Conservation (phyloP, 2,329 filamentous ascomycete species). For the Fusarium pilosicola region DNA sequence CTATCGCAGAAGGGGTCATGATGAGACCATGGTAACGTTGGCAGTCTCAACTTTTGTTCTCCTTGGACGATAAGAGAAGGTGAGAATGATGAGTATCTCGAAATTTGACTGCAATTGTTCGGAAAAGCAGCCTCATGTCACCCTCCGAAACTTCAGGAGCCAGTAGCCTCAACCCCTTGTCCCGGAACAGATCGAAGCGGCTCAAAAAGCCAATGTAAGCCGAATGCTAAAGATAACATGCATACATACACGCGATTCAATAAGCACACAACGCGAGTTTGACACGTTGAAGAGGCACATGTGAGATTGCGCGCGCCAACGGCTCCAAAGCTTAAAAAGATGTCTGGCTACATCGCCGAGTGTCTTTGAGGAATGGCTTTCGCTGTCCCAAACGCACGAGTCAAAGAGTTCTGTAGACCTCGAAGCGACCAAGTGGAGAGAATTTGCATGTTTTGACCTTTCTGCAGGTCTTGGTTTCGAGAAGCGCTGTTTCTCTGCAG, state of each 20-base stretch:
- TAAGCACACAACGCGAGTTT: conserved; percentile 16
- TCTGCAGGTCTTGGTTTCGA: conserved; percentile 42
- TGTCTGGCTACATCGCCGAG: conserved; percentile 7
- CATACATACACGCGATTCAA: conserved; percentile 15
- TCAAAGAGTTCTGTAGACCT: conserved; percentile 1
- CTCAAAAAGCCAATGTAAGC: conserved; percentile 6
- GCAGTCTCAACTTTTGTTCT: background rate
- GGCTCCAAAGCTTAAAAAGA: conserved; percentile 13
- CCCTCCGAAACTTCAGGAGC: background rate
- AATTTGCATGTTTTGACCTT: conserved; percentile 3
- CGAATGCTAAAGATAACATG: conserved; percentile 8
- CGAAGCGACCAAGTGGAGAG: conserved; percentile 32
- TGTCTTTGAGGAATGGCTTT: conserved; percentile 27
- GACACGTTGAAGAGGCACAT: conserved; percentile 24
- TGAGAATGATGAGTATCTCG: background rate
- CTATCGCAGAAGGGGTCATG: background rate
- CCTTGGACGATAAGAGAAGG: background rate
- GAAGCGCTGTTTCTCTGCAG: conserved; percentile 32
- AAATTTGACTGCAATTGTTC: background rate
- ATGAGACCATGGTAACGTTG: background rate
- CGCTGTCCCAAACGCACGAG: conserved; percentile 2
- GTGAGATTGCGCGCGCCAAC: conserved; percentile 25
- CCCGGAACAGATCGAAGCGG: conserved; percentile 5
- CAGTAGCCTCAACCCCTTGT: background rate
- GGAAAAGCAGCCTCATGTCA: background rate